A percentile compares a stretch with the other conserved stretches of the same genome.
Evolutionary conservation across 306 rosid species (phyloP).

Genomic region (Fragaria ananassa): DNA sequence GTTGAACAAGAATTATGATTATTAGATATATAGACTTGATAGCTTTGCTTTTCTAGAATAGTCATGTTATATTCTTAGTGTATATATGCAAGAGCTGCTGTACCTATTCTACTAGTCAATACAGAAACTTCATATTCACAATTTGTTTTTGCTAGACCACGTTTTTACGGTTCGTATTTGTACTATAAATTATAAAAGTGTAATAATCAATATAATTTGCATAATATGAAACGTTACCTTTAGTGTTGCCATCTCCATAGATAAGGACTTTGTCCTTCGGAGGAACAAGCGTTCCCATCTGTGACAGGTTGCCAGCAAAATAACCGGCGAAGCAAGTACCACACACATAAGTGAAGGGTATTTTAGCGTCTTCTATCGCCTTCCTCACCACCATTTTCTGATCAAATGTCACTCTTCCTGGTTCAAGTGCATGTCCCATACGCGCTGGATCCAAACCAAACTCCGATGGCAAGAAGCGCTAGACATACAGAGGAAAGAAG

Average conservation of each 20-base stretch:
- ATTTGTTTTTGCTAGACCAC: too few species aligned
- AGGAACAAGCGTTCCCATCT: conserved; percentile 61
- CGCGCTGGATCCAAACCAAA: conserved; percentile 78
- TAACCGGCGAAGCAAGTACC: conserved; percentile 78
- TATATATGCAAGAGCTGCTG: too few species aligned
- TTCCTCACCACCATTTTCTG: conserved; percentile 70
- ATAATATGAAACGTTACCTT: conserved; percentile 49
- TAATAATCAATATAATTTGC: too few species aligned
- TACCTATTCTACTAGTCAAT: too few species aligned
- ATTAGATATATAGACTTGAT: too few species aligned
- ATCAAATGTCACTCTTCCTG: conserved; percentile 77
- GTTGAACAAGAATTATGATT: too few species aligned
- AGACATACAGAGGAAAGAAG: not conserved
- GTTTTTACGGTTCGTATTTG: too few species aligned
- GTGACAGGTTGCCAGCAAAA: conserved; percentile 69
- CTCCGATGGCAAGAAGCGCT: conserved; percentile 93
- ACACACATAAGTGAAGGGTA: conserved; percentile 74
- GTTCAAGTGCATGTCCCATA: conserved; percentile 83
- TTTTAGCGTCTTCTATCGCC: conserved; percentile 71
- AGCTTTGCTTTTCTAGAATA: too few species aligned
- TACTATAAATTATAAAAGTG: too few species aligned
- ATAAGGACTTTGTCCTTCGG: conserved; percentile 55
- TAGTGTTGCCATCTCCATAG: conserved; percentile 67
- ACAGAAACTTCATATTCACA: too few species aligned
- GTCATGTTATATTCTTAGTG: too few species aligned